Percentiles rank a stretch among this genome's conserved stretches.
phyloP scores from a whole-genome alignment of 2,329 filamentous ascomycete genomes.

The Apiospora sp. region DNA sequence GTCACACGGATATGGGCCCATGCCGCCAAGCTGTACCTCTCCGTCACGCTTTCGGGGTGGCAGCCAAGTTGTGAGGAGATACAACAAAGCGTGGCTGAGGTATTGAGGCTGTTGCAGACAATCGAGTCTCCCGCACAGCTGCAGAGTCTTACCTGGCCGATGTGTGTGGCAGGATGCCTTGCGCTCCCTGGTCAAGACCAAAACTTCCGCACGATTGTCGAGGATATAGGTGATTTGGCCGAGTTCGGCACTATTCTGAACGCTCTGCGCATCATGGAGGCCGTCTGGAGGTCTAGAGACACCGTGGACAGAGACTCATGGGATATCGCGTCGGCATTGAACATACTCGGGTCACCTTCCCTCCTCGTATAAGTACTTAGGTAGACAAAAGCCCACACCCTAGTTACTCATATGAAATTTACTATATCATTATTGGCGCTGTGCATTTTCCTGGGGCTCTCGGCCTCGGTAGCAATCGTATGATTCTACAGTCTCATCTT shows the following conservation, averaged over 20 bases:
- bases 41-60: slow-evolving; percentile 36
- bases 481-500: too few species aligned
- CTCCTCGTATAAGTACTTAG: slow-evolving; percentile 32
- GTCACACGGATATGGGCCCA: slow-evolving; percentile 38
- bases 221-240: slow-evolving; percentile 35
- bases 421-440: too few species aligned
- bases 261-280: slow-evolving; percentile 33
- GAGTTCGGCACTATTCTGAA: slow-evolving; percentile 37
- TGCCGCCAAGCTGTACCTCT: slow-evolving; percentile 37
- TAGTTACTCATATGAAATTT: not conserved
- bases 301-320: slow-evolving; percentile 32
- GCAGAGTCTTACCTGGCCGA: slow-evolving; percentile 39
- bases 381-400: too few species aligned
- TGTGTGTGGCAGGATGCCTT: slow-evolving; percentile 39
- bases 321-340: slow-evolving; percentile 37
- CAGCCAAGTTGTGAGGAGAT: slow-evolving; percentile 34
- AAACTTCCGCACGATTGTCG: slow-evolving; percentile 34
- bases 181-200: slow-evolving; percentile 32
- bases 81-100: slow-evolving; percentile 31
- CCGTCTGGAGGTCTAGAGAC: slow-evolving; percentile 33
- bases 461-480: too few species aligned
- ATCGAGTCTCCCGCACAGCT: slow-evolving; percentile 34
- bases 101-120: slow-evolving; percentile 32
- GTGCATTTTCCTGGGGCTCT: too few species aligned
- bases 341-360: slow-evolving; percentile 33